Evolutionary conservation across 768 basidiomycete genomes (phyloP).

Genomic region (Panellus pusillus): DNA sequence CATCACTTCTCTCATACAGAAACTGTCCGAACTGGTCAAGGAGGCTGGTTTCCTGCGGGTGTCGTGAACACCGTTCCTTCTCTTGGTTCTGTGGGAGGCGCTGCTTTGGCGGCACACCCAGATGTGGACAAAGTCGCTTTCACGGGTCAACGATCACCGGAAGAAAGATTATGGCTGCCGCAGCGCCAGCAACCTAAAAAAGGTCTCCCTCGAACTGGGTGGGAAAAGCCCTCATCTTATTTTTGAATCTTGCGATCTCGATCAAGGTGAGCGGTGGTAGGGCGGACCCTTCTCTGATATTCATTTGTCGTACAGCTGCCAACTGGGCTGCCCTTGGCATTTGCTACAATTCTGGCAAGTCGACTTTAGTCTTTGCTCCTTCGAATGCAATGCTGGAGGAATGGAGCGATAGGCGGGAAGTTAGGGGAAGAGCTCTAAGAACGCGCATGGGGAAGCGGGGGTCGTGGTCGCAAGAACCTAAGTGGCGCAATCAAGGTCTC

Average conservation of each 20-base stretch:
- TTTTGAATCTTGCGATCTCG: conserved; percentile 89
- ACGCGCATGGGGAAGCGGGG: too few species aligned
- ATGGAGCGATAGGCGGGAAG: too few species aligned
- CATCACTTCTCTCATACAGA: conserved; percentile 37
- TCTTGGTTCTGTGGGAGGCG: conserved; percentile 78
- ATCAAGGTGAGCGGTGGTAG: conserved; percentile 59
- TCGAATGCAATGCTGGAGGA: too few species aligned
- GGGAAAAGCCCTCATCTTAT: conserved; percentile 90
- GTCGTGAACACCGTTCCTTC: conserved; percentile 90
- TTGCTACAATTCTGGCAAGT: conserved; percentile 68
- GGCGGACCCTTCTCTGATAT: not conserved
- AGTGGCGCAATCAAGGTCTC: too few species aligned
- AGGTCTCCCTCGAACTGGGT: conserved; percentile 91
- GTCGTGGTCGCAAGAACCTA: too few species aligned
- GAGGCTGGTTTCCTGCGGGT: conserved; percentile 90
- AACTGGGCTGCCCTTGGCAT: conserved; percentile 86
- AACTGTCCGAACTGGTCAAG: conserved; percentile 76
- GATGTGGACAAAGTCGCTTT: conserved; percentile 95
- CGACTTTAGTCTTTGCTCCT: too few species aligned
- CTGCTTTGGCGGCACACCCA: conserved; percentile 76
- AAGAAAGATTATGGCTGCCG: conserved; percentile 87
- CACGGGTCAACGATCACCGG: conserved; percentile 89
- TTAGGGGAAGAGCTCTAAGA: too few species aligned
- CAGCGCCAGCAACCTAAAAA: conserved; percentile 95
- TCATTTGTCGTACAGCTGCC: conserved; percentile 50